phyloP scores from a whole-genome alignment of 345 rosid species.

The Gossypium longicalyx region DNA sequence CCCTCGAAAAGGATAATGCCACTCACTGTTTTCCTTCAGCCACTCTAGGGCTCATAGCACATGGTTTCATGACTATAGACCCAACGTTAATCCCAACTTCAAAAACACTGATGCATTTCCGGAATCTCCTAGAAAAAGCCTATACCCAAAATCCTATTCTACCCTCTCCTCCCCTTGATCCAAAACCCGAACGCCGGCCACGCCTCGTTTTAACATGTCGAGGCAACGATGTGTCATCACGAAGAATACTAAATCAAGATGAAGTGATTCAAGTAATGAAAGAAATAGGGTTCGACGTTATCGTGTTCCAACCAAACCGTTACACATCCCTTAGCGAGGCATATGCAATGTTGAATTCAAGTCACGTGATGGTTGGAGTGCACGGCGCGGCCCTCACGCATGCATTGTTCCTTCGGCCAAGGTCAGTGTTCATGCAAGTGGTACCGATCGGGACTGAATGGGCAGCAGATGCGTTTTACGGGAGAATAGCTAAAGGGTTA shows the following conservation, averaged over 20 bases:
- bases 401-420: constrained; percentile 43
- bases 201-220: constrained; percentile 32
- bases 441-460: constrained; percentile 47
- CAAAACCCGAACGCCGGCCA: constrained; percentile 9
- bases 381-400: constrained; percentile 66
- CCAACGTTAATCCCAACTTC: constrained; percentile 16
- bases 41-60: constrained; percentile 45
- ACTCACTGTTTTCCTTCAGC: constrained; percentile 48
- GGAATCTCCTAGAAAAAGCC: constrained; percentile 31
- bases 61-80: constrained; percentile 46
- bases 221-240: constrained; percentile 24
- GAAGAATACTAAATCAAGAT: constrained; percentile 33
- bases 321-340: constrained; percentile 29
- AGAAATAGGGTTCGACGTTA: constrained; percentile 50
- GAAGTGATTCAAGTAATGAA: constrained; percentile 24
- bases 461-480: constrained; percentile 42
- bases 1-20: constrained; percentile 31
- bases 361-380: constrained; percentile 53
- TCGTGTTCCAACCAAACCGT: constrained; percentile 26
- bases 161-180: neutral
- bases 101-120: constrained; percentile 38
- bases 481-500: constrained; percentile 34
- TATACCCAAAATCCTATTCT: constrained; percentile 15
- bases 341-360: constrained; percentile 39
- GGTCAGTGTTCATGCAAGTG: constrained; percentile 47